Evolutionary conservation across 768 basidiomycete genomes (phyloP).

Genomic region (Xerocomellus dryophilus): DNA sequence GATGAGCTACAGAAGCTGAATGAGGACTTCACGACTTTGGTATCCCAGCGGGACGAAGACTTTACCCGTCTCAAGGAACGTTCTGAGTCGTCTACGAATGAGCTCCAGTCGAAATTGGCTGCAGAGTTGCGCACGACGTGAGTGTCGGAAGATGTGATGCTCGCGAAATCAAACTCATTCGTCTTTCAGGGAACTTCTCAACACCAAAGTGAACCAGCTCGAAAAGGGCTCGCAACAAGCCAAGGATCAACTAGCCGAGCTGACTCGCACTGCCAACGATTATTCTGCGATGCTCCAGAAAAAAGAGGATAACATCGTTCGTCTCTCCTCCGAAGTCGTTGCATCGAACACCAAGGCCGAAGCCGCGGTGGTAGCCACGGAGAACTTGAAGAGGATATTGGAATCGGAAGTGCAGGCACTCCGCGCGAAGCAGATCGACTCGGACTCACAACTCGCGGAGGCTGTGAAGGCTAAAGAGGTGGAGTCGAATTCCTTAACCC

Average conservation of each 20-base stretch:
- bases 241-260: conserved; percentile 73
- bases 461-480: conserved; percentile 73
- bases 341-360: conserved; percentile 50
- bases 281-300: conserved; percentile 71
- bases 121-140: conserved; percentile 64
- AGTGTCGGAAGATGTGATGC: conserved; percentile 21
- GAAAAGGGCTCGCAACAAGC: conserved; percentile 68
- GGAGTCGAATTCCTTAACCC: conserved; percentile 15
- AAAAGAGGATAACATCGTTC: conserved; percentile 69
- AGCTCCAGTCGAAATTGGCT: conserved; percentile 70
- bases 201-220: conserved; percentile 54
- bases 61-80: conserved; percentile 70
- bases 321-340: conserved; percentile 52
- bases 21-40: conserved; percentile 67
- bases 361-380: conserved; percentile 50
- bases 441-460: conserved; percentile 61
- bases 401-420: conserved; percentile 73
- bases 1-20: conserved; percentile 61
- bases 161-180: not conserved
- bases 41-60: conserved; percentile 78
- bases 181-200: conserved; percentile 55
- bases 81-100: conserved; percentile 58
- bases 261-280: conserved; percentile 74
- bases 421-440: conserved; percentile 65
- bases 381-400: conserved; percentile 62